Evolutionary conservation across 1,139 yeast genomes (phyloP), one percentile per base, ranked within the genome.

Genomic region (Debaryomyces psychrophilus): DNA sequence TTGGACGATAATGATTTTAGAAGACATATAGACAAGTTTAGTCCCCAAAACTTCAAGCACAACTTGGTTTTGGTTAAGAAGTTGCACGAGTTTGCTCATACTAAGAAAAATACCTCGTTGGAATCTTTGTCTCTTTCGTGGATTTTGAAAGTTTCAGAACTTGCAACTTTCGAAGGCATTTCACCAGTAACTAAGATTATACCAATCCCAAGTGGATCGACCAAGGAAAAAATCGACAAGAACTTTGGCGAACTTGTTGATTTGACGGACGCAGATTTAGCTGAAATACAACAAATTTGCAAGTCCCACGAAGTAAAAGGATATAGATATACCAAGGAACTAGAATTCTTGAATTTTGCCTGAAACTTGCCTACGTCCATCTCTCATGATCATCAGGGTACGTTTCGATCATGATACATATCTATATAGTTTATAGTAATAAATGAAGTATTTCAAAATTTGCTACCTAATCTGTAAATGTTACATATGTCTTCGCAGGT

Each of bases 151-250:
- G 53, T 70, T 23, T 65, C 73, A 0, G 66, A 61, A 6, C 52
- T 57, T 7, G 49, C 55, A 37, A 58, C 65, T 39, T 68, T 55
- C 46, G 50, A 54, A 39, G 78, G 70, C 54, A 34, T 34, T 20
- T 6, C 15, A 22, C 71, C 63, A 39, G 79, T 77, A 49, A 80
- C 90, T 12, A 73, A 71, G 46, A 74, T 88, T 42, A 65, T 90
- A 37, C 95, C 96, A 36, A 87, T 89, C 60, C 96, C 96, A 20
- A 85, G 90, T 45, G 83, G 88, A 8, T 76, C 90, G 5, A 77
- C 83, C 22, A 67, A 69, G 8, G 73, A 65, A 12, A 82, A 87
- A 59, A 81, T 85, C 25, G 72, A 74, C 43, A 85, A 80, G 58
- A 88, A 87, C 65, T 71, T 78, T 52, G 69, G 76, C 6, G 55